Percentiles rank a stretch among this genome's conserved stretches.
Conservation (phyloP, 306 rosid species). For the Cicer chorassanicum region DNA sequence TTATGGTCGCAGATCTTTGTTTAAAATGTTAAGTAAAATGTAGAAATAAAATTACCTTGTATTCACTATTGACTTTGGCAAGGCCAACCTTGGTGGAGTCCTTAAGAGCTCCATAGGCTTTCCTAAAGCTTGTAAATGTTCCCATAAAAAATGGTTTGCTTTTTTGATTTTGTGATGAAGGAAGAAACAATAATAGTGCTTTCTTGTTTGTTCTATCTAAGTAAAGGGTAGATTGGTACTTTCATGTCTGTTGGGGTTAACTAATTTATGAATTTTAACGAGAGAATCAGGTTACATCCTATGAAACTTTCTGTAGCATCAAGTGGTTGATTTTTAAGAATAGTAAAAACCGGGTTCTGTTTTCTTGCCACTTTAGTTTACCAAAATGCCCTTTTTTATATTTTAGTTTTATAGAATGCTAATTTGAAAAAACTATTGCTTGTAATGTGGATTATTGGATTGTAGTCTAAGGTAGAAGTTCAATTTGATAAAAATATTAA, state of each 20-base stretch:
- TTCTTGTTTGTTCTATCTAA: constrained; percentile 42
- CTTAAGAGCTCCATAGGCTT: constrained; percentile 96
- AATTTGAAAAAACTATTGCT: neutral
- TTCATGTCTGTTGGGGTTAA: constrained; percentile 16
- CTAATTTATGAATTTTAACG: constrained; percentile 45
- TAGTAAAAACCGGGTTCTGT: constrained; percentile 38
- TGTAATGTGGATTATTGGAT: constrained; percentile 8
- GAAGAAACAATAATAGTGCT: constrained; percentile 49
- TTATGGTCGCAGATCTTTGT: neutral
- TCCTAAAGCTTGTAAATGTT: constrained; percentile 82
- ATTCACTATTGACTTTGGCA: constrained; percentile 95
- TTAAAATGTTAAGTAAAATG: neutral
- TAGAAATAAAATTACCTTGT: constrained; percentile 65
- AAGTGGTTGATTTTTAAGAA: constrained; percentile 35
- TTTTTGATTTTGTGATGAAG: constrained; percentile 42
- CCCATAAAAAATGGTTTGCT: constrained; percentile 59
- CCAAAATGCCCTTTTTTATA: constrained; percentile 2
- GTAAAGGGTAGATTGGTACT: constrained; percentile 43
- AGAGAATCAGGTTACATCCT: constrained; percentile 31
- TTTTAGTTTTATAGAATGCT: neutral
- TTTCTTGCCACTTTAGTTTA: neutral
- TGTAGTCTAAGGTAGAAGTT: neutral
- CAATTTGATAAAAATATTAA: neutral
- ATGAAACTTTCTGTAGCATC: constrained; percentile 36
- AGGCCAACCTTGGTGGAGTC: constrained; percentile 98